phyloP scores from a whole-genome alignment of 805 yeast genomes.

The Barnettozyma wickerhamii region DNA sequence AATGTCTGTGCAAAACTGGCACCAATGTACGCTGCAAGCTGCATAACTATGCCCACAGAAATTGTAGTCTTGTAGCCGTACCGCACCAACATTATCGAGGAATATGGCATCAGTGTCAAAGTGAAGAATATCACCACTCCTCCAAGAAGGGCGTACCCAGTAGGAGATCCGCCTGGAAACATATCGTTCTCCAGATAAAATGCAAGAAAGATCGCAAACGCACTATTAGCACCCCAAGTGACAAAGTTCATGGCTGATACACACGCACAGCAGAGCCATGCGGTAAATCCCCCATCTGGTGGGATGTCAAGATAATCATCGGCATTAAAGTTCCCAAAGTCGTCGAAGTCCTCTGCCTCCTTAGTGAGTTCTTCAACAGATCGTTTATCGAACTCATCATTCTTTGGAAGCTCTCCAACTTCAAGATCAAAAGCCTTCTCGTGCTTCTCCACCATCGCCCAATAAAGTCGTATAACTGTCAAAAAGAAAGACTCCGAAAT shows the following conservation, averaged over 20 bases:
- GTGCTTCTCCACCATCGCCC: too few relatives aligned
- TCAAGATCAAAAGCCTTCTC: too few relatives aligned
- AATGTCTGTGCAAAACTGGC: conserved; percentile 48
- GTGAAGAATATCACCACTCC: conserved; percentile 50
- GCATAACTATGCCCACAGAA: conserved; percentile 36
- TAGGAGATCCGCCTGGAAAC: conserved; percentile 47
- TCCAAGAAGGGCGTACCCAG: conserved; percentile 53
- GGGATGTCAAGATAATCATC: conserved; percentile 34
- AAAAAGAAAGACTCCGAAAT: too few relatives aligned
- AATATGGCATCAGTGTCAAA: conserved; percentile 47
- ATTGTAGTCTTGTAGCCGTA: conserved; percentile 40
- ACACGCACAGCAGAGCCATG: conserved; percentile 44
- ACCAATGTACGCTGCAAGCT: conserved; percentile 43
- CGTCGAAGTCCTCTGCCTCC: too few relatives aligned
- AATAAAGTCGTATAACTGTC: too few relatives aligned
- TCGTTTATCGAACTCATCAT: too few relatives aligned
- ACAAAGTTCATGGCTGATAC: conserved; percentile 28
- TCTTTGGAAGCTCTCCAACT: too few relatives aligned
- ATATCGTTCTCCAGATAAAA: conserved; percentile 37
- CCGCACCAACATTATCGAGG: conserved; percentile 36
- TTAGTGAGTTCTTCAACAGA: too few relatives aligned
- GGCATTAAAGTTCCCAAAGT: conserved; percentile 20
- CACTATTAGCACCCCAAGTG: conserved; percentile 37
- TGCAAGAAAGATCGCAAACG: conserved; percentile 50
- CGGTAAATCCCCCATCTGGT: conserved; percentile 41